Evolutionary conservation across 1,284 basidiomycete genomes (phyloP), one percentile per base, ranked within the genome.

Genomic region (Afroboletus lepidellus): DNA sequence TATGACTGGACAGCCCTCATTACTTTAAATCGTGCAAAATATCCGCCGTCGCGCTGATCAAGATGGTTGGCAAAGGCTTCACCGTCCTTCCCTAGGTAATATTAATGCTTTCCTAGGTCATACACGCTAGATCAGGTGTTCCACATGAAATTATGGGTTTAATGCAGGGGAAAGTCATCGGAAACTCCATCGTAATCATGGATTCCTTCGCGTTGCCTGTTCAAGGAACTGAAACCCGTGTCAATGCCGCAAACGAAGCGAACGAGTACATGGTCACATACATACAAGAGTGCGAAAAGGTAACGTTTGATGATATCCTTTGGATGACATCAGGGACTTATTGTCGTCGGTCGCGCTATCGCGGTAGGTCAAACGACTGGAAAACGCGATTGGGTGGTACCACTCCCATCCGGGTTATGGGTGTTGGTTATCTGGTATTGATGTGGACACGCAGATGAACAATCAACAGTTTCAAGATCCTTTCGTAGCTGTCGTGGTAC

Each of bases 191-290:
- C 51, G 90, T 98, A 52, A 85, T 99, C 61, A 88, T 97, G 81
- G 97, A 99, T 71, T 92, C 92, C 4, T 98, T 98, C 59, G 95
- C 97, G 3, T 77, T 99, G 3, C 96, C 96, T 1, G 97, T 99
- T 1, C 92, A 98, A 69, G 96, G 96, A n/a, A 99, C 97, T 0
- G 96, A 99, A 72, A 99, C 97, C 42, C 85, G 96, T 51, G 96
- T 99, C 37, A 99, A 98, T 66, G 97, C 97, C 9, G 90, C 90
- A 24, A 90, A 89, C 68, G 95, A 98, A 73, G 96, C 96, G 29
- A 92, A 95, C 67, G 97, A 98, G 73, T 99, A 96, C 75, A 98
- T 98, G 96, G 94, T 98, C 45, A 86, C 93, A 63, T 98, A 94
- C 64, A 84, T 91, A 43, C 80, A 87, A 55, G 83, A 82, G 23